phyloP scores from a whole-genome alignment of 352 stramenopile species.

The Pythium rishiriense region DNA sequence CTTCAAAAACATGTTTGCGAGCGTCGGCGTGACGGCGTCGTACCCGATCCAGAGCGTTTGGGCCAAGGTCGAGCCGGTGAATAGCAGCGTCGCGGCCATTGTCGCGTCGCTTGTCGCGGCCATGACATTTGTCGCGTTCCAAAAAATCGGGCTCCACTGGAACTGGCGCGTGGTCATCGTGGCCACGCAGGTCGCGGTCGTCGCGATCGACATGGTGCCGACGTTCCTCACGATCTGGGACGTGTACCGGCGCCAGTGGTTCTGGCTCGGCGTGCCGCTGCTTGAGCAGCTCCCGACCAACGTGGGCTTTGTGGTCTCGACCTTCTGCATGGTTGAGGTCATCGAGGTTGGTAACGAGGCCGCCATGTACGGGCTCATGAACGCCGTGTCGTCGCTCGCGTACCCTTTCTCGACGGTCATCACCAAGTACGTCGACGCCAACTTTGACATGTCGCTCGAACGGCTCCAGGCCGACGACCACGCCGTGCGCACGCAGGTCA shows the following conservation, averaged over 20 bases:
- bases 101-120: conserved; percentile 22
- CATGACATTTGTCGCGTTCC: conserved; percentile 14
- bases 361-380: conserved; percentile 34
- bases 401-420: conserved; percentile 33
- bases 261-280: conserved; percentile 30
- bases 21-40: conserved; percentile 28
- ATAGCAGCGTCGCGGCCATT: conserved; percentile 33
- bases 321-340: conserved; percentile 33
- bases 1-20: conserved; percentile 35
- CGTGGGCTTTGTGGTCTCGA: conserved; percentile 31
- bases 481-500: conserved; percentile 29
- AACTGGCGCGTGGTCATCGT: conserved; percentile 32
- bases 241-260: conserved; percentile 31
- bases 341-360: conserved; percentile 29
- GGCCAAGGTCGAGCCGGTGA: conserved; percentile 35
- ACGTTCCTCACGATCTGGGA: conserved; percentile 38
- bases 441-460: conserved; percentile 29
- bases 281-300: conserved; percentile 33
- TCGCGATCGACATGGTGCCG: conserved; percentile 29
- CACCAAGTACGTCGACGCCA: conserved; percentile 29
- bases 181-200: conserved; percentile 16
- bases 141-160: conserved; percentile 25
- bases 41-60: conserved; percentile 33
- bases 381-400: conserved; percentile 29
- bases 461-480: conserved; percentile 24